Evolutionary conservation across 306 rosid species (phyloP).

Genomic region (Senna tora): DNA sequence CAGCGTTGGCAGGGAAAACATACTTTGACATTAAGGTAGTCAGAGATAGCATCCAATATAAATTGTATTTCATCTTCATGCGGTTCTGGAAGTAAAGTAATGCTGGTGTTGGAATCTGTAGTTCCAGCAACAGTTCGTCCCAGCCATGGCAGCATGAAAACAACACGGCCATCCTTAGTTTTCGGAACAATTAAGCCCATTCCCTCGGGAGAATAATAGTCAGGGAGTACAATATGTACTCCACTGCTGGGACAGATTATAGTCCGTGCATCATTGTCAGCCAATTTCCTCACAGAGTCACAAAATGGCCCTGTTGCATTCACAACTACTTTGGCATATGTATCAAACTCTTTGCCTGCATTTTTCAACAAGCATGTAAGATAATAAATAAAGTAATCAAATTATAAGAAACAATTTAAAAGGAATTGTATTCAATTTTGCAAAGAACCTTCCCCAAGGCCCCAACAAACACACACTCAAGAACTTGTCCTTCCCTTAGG

Average conservation of each 20-base stretch:
- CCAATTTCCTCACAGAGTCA: slow-evolving; percentile 85
- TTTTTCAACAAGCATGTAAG: slow-evolving; percentile 39
- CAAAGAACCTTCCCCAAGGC: not conserved
- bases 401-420: not conserved
- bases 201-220: slow-evolving; percentile 98
- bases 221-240: slow-evolving; percentile 94
- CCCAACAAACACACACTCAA: slow-evolving; percentile 16
- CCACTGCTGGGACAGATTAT: slow-evolving; percentile 98
- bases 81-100: slow-evolving; percentile 92
- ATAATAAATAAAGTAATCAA: slow-evolving; percentile 30
- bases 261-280: slow-evolving; percentile 59
- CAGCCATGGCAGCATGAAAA: slow-evolving; percentile 99
- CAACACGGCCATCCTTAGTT: slow-evolving; percentile 97
- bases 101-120: slow-evolving; percentile 85
- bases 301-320: slow-evolving; percentile 99
- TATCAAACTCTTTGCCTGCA: slow-evolving; percentile 85
- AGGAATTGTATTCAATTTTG: slow-evolving; percentile 16
- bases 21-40: slow-evolving; percentile 94
- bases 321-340: slow-evolving; percentile 93
- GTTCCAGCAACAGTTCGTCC: slow-evolving; percentile 99
- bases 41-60: slow-evolving; percentile 92
- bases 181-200: slow-evolving; percentile 99
- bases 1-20: slow-evolving; percentile 36
- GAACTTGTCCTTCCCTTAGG: slow-evolving; percentile 6
- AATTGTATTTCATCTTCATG: slow-evolving; percentile 96